Conservation (phyloP, 2,329 filamentous ascomycete genomes). For the Claviceps pazoutovae region DNA sequence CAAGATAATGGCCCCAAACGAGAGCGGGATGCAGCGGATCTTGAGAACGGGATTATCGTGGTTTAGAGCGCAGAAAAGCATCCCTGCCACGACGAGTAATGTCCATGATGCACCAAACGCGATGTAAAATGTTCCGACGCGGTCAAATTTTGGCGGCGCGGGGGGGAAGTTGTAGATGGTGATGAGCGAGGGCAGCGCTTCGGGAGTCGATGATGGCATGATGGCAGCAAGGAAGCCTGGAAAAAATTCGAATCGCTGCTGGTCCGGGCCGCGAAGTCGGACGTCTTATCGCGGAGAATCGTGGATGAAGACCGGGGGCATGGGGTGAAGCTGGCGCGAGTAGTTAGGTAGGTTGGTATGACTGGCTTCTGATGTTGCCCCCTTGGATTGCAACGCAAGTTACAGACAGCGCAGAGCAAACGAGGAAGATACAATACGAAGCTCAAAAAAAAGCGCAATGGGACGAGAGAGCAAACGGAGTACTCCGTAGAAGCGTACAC, state of each 20-base stretch:
- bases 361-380: no score
- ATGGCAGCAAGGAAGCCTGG: no score
- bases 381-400: no score
- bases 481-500: no score
- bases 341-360: no score
- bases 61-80: constrained; percentile 20
- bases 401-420: no score
- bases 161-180: constrained; percentile 9
- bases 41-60: constrained; percentile 23
- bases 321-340: no score
- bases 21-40: constrained; percentile 23
- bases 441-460: no score
- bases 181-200: background rate
- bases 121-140: constrained; percentile 17
- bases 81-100: constrained; percentile 18
- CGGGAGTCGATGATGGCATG: background rate
- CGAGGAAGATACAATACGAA: no score
- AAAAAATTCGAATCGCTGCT: background rate
- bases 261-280: background rate
- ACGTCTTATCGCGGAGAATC: background rate
- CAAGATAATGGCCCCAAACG: constrained; percentile 21
- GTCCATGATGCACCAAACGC: constrained; percentile 16
- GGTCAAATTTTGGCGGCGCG: constrained; percentile 13
- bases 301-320: no score
- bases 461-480: no score